Evolutionary conservation across 805 yeast species (phyloP), one percentile per base, ranked within the genome.

Genomic region (Starmerella gropengiesseri): DNA sequence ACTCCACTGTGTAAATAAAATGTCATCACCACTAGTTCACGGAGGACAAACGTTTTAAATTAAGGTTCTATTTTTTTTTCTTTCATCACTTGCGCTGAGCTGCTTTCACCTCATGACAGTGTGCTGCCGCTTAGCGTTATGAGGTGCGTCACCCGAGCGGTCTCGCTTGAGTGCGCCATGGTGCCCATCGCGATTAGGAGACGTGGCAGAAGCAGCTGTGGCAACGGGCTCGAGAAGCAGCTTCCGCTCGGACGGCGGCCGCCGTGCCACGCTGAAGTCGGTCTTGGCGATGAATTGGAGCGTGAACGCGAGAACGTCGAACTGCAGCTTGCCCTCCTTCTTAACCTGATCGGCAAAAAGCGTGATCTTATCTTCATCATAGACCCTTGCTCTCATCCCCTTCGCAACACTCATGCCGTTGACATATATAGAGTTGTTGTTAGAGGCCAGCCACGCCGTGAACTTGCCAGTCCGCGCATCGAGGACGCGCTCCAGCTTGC

Each of bases 361-460:
- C 53, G 75, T 75, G 5, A 86, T 60, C 25, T 62, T 66, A 58
- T 85, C 95, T 0, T 80, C 80, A 47, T 79, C 67, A 53, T 67
- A 74, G 1, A 87, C 54, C 41, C 74, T 68, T 0, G 68, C 32
- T 12, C 50, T 70, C 52, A 82, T 83, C 25, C 71, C 67, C 2
- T 80, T 79, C 46, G 75, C 74, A 0, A 80, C 79, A 35, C 83
- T 57, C 37, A 68, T 68, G 7, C 63, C 59, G 7, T 72, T 71
- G 54, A 85, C 82, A 7, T 87, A 71, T 52, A 67, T 74, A 56
- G 95, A 81, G 36, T 32, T 27, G 2, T 83, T 79, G 59, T 86
- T 73, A 52, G 86, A 95, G 36, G 82, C 61, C 23, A 87, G 63
- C 93, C 94, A 85, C 13, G 82, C 67, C 55, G 78, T 86, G 44